Evolutionary conservation across 345 rosid genomes (phyloP).

Genomic region (Physaria fendleri): DNA sequence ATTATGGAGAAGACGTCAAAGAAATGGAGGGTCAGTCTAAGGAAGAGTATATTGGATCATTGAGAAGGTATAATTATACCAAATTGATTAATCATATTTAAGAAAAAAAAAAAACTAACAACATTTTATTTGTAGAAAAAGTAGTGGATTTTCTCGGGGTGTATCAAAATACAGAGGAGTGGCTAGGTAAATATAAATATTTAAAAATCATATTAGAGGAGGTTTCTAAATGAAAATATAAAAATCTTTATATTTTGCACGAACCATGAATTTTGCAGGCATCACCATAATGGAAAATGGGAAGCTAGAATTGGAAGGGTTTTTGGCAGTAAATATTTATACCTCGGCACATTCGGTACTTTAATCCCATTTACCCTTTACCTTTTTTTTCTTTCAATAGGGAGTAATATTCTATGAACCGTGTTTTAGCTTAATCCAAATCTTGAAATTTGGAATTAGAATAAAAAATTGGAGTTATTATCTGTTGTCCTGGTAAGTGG

Average conservation of each 20-base stretch:
- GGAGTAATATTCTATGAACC: background rate
- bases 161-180: constrained; percentile 95
- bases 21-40: constrained; percentile 77
- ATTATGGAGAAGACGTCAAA: constrained; percentile 55
- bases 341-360: constrained; percentile 64
- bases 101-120: background rate
- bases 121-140: constrained; percentile 47
- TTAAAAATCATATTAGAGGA: background rate
- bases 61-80: constrained; percentile 53
- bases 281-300: constrained; percentile 80
- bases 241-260: too few relatives aligned
- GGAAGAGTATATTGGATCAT: constrained; percentile 81
- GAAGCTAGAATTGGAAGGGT: constrained; percentile 78
- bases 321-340: constrained; percentile 68
- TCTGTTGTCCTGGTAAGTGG: background rate
- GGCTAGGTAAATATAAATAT: constrained; percentile 55
- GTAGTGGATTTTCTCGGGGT: constrained; percentile 95
- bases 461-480: background rate
- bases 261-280: constrained; percentile 34
- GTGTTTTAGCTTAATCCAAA: background rate
- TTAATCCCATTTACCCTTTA: background rate
- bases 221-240: too few relatives aligned
- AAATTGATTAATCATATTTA: background rate
- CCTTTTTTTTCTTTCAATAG: background rate
- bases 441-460: background rate